Evolutionary conservation across 2,329 filamentous ascomycete genomes (phyloP).

Genomic region (Claviceps pazoutovae): DNA sequence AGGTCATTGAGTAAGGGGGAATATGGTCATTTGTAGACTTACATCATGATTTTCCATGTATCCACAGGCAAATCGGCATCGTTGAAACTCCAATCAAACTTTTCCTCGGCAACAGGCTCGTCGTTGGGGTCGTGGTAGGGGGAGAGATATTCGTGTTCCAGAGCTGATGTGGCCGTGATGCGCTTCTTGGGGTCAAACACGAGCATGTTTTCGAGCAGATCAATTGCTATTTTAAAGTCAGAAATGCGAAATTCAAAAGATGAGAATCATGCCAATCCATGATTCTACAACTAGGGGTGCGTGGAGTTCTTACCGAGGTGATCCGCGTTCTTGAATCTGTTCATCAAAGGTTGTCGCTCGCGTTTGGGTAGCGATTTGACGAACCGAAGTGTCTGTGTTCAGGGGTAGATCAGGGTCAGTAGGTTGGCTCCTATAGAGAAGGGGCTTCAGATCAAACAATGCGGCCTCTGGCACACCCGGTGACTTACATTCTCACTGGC

Average conservation of each 20-base stretch:
- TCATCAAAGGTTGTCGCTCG: slow-evolving; percentile 68
- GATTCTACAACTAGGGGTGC: background rate
- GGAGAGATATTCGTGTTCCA: slow-evolving; percentile 84
- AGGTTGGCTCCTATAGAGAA: background rate
- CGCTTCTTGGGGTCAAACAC: slow-evolving; percentile 98
- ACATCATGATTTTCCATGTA: slow-evolving; percentile 99
- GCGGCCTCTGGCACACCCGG: background rate
- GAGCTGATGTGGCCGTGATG: slow-evolving; percentile 71
- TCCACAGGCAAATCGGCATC: slow-evolving; percentile 94
- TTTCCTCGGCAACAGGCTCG: slow-evolving; percentile 88
- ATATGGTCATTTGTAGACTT: slow-evolving; percentile 19
- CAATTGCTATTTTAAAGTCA: slow-evolving; percentile 49
- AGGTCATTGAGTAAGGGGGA: background rate
- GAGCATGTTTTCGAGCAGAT: slow-evolving; percentile 89
- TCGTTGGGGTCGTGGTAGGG: slow-evolving; percentile 97
- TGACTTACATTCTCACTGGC: slow-evolving; percentile 82
- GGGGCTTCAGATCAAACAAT: background rate
- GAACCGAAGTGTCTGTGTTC: slow-evolving; percentile 70
- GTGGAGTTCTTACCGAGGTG: slow-evolving; percentile 46
- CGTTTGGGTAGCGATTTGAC: slow-evolving; percentile 94
- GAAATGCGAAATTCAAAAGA: background rate
- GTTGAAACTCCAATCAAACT: slow-evolving; percentile 99
- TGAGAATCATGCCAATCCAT: background rate
- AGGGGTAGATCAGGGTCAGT: background rate
- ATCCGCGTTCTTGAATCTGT: slow-evolving; percentile 95